Conservation (phyloP, 2,329 filamentous ascomycete genomes). For the Paraphoma sp. region DNA sequence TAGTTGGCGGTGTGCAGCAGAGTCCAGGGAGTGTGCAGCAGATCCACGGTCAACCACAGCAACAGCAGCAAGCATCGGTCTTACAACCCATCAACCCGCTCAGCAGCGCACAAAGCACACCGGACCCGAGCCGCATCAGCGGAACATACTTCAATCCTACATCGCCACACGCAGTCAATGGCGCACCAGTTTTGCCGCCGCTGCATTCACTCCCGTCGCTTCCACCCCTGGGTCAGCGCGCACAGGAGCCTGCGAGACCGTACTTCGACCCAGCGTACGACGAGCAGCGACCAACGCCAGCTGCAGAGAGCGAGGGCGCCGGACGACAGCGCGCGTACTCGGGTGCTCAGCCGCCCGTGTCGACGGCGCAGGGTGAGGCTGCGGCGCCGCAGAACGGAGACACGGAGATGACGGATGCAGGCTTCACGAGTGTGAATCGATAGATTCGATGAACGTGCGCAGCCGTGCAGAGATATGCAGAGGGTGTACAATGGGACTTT, state of each 20-base stretch:
- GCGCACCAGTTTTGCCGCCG: slow-evolving; percentile 28
- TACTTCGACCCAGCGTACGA: slow-evolving; percentile 45
- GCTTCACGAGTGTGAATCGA: slow-evolving; percentile 48
- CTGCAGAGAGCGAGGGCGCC: slow-evolving; percentile 27
- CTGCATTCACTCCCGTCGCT: slow-evolving; percentile 35
- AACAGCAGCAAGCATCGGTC: slow-evolving; percentile 24
- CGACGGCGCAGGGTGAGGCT: slow-evolving; percentile 16
- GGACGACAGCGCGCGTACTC: slow-evolving; percentile 36
- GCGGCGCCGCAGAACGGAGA: slow-evolving; percentile 45
- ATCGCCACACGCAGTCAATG: slow-evolving; percentile 40
- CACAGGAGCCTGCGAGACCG: slow-evolving; percentile 16
- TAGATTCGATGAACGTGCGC: slow-evolving; percentile 19
- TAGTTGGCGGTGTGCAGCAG: background rate
- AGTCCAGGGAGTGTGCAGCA: slow-evolving; percentile 12
- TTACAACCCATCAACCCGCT: slow-evolving; percentile 37
- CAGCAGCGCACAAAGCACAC: slow-evolving; percentile 48
- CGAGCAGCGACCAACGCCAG: slow-evolving; percentile 30
- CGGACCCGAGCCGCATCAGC: slow-evolving; percentile 40
- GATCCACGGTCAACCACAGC: background rate
- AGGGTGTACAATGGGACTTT: too few species aligned
- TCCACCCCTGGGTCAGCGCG: slow-evolving; percentile 22
- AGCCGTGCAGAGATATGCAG: too few species aligned
- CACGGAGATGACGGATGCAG: slow-evolving; percentile 50
- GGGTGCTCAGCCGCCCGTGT: slow-evolving; percentile 25
- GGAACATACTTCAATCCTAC: slow-evolving; percentile 41